phyloP scores from a whole-genome alignment of 306 rosid genomes.

The Echinosophora koreensis region DNA sequence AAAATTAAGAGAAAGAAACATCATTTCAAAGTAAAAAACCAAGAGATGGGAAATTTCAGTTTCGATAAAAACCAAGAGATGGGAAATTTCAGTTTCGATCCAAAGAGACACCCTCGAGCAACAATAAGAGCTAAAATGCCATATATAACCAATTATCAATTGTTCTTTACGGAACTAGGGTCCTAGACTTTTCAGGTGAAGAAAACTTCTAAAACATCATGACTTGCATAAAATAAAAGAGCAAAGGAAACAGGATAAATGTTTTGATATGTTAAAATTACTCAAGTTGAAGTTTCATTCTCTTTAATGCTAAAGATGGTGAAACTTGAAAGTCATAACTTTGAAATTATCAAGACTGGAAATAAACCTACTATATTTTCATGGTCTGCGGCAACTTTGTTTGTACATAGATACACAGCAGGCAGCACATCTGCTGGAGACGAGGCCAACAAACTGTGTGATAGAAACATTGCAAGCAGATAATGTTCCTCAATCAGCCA shows the following conservation, averaged over 20 bases:
- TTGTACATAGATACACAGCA: constrained; percentile 88
- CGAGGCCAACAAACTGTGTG: constrained; percentile 78
- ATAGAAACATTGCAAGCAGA: constrained; percentile 46
- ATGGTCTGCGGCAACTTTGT: constrained; percentile 88
- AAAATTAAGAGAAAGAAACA: neutral
- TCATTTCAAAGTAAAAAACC: constrained; percentile 11
- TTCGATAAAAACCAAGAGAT: constrained; percentile 11
- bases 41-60: neutral
- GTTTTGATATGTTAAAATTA: constrained; percentile 12
- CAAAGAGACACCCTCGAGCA: constrained; percentile 7
- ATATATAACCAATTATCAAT: constrained; percentile 6
- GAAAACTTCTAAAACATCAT: constrained; percentile 4
- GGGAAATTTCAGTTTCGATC: constrained; percentile 10
- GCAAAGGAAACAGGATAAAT: constrained; percentile 29
- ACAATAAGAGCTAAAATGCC: constrained; percentile 20
- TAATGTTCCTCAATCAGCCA: constrained; percentile 46
- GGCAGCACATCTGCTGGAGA: constrained; percentile 90
- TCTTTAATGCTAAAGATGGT: constrained; percentile 26
- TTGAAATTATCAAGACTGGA: constrained; percentile 18
- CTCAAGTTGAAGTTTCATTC: constrained; percentile 37
- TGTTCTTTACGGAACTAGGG: constrained; percentile 31
- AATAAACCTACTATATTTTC: constrained; percentile 73
- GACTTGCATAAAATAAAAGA: neutral
- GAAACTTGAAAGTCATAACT: neutral
- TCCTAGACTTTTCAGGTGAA: constrained; percentile 17